Conservation (phyloP, 2,329 filamentous ascomycete species). For the Neofusicoccum ribis region DNA sequence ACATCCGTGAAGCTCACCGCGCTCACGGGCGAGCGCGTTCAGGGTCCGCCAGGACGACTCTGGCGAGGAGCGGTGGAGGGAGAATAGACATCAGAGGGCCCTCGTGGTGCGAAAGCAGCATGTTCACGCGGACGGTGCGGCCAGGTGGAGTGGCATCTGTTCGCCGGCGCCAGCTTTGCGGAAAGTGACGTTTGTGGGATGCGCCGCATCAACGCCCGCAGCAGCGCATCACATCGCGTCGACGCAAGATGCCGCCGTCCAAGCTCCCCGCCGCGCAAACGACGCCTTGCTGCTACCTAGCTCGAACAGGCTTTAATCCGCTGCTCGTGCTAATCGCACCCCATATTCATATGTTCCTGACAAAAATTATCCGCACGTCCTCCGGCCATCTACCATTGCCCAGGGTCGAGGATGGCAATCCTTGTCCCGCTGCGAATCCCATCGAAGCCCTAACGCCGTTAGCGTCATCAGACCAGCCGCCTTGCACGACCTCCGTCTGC, state of each 20-base stretch:
- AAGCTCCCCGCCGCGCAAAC: neutral
- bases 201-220: conserved; percentile 1
- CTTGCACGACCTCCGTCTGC: neutral
- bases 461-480: neutral
- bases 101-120: neutral
- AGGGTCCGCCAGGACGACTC: neutral
- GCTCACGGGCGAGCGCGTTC: neutral
- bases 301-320: neutral
- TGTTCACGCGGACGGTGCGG: conserved; percentile 6
- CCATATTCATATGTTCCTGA: neutral
- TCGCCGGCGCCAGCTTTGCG: neutral
- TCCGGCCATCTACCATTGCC: neutral
- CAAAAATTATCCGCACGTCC: neutral
- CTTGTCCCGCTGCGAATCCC: conserved; percentile 5
- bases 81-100: neutral
- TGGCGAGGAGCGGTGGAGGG: neutral
- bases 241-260: too few species aligned
- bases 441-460: neutral
- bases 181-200: conserved; percentile 17
- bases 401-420: neutral
- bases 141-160: conserved; percentile 9
- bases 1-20: conserved; percentile 4
- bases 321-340: neutral
- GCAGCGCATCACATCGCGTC: conserved; percentile 6
- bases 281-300: neutral